Percentiles rank a stretch among this genome's conserved stretches.
Evolutionary conservation across 495 filamentous ascomycete genomes (phyloP).

Genomic region (Hyaloscypha hepaticicola): DNA sequence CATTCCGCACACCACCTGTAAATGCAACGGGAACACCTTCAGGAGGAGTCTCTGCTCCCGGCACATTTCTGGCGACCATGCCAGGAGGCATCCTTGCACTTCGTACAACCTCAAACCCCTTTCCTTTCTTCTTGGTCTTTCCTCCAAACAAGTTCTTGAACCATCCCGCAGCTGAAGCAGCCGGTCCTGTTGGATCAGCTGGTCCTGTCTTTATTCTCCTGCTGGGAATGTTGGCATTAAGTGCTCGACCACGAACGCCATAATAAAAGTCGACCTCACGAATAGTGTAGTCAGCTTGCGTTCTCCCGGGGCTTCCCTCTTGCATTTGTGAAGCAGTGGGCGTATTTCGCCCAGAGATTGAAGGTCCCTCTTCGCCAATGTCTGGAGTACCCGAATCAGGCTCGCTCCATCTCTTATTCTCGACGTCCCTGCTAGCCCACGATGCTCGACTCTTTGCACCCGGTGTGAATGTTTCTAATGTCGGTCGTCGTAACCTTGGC

Average conservation of each 20-base stretch:
- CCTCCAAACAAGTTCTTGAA: slow-evolving; percentile 75
- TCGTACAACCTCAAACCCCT: slow-evolving; percentile 94
- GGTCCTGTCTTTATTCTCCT: slow-evolving; percentile 89
- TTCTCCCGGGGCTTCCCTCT: slow-evolving; percentile 33
- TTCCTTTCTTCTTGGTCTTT: slow-evolving; percentile 84
- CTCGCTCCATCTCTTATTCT: slow-evolving; percentile 45
- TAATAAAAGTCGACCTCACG: slow-evolving; percentile 96
- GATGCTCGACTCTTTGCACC: slow-evolving; percentile 46
- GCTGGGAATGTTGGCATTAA: slow-evolving; percentile 74
- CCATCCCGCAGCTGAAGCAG: slow-evolving; percentile 85
- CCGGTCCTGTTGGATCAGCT: slow-evolving; percentile 88
- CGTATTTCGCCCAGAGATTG: slow-evolving; percentile 50
- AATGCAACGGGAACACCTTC: slow-evolving; percentile 59
- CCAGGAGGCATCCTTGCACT: slow-evolving; percentile 69
- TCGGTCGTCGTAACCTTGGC: slow-evolving; percentile 31
- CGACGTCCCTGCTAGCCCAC: slow-evolving; percentile 51
- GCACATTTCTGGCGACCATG: slow-evolving; percentile 53
- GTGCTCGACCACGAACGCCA: slow-evolving; percentile 82
- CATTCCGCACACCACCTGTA: slow-evolving; percentile 42
- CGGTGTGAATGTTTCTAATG: slow-evolving; percentile 34
- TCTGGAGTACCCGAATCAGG: slow-evolving; percentile 38
- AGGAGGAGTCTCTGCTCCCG: slow-evolving; percentile 48
- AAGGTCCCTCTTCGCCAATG: slow-evolving; percentile 45
- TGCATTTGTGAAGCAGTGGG: slow-evolving; percentile 35
- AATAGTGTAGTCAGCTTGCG: slow-evolving; percentile 80